A percentile compares a stretch with the other conserved stretches of the same genome.
These are phyloP conservation scores for Phytophthora aleatoria DNA, from an alignment of 352 stramenopile genomes.

Conservation along the genomic window DNA sequence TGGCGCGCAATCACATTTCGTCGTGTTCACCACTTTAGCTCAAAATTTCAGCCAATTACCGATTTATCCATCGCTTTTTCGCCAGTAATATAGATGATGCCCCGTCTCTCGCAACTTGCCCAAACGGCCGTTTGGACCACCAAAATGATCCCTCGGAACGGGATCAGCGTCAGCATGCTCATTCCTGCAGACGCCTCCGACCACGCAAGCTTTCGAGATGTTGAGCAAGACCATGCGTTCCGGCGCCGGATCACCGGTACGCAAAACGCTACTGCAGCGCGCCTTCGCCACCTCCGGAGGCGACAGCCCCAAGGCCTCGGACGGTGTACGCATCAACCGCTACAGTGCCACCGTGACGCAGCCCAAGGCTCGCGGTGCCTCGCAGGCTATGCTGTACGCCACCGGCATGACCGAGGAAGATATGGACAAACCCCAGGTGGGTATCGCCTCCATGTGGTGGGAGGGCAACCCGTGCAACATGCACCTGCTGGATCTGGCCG, in stretches of 20 bases:
- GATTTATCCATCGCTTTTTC: no score
- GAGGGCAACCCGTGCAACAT: constrained; percentile 99
- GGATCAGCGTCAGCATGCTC: background rate
- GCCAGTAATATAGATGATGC: no score
- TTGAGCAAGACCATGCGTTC: constrained; percentile 36
- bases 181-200: background rate
- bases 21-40: no score
- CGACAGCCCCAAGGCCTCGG: constrained; percentile 20
- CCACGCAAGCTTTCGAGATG: constrained; percentile 23
- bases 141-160: no score
- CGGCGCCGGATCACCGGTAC: constrained; percentile 4
- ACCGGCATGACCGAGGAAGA: constrained; percentile 94
- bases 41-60: no score
- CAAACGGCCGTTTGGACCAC: no score
- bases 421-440: constrained; percentile 94
- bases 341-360: constrained; percentile 93
- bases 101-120: no score
- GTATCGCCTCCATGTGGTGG: constrained; percentile 98
- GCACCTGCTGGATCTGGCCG: constrained; percentile 96
- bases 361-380: constrained; percentile 95
- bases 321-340: constrained; percentile 74
- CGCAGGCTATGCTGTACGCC: constrained; percentile 98
- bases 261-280: constrained; percentile 36
- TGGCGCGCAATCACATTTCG: no score
- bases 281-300: constrained; percentile 21